Base-by-base conservation (phyloP, 2,329 filamentous ascomycete species). In the Bipolaris victoriae region DNA sequence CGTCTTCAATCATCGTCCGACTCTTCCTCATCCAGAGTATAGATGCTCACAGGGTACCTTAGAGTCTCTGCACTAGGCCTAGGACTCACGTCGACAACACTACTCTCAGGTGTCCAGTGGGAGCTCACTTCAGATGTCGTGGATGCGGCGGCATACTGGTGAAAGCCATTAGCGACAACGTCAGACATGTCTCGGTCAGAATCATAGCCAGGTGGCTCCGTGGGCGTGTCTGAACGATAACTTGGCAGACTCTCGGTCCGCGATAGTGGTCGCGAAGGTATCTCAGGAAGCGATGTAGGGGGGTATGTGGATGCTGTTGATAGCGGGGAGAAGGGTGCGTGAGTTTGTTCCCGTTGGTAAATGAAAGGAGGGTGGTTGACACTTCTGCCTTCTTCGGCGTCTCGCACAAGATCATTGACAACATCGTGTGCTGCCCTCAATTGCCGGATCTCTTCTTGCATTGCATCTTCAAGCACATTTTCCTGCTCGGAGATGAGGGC, bases 341-440 rank as follows among this genome's bases (percentile, higher is more conserved):
- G 52, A 1, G 63, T 47, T 7, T 53, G 49, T 7, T 63, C 45
- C 39, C 55, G 66, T 22, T 63, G 64, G 37, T 67, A 73, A 46
- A 60, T 60, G 47, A 65, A 67, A n/a, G 52, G 41, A 1, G 47
- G 20, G 18, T 50, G 41, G 24, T 16, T 41, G 16, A 43, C 36
- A 24, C 54, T 56, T n/a, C 73, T 65, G 57, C 76, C 71, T 70
- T 78, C 69, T 64, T 73, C 68, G 7, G 79, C 79, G 13, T 64
- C 64, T 26, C 74, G 68, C 29, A 83, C 76, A 9, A 84, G 70
- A 40, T 80, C 76, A 40, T 79, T 78, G 1, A 86, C 83, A 24
- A 84, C 80, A 49, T 82, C 79, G 47, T 84, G 81, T 0, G 83
- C 83, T 16, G 79, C 76, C 31, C 82, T 75, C 18, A 87, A 72